Evolutionary conservation across 768 basidiomycete genomes (phyloP).

Genomic region (Podaxis sp.): DNA sequence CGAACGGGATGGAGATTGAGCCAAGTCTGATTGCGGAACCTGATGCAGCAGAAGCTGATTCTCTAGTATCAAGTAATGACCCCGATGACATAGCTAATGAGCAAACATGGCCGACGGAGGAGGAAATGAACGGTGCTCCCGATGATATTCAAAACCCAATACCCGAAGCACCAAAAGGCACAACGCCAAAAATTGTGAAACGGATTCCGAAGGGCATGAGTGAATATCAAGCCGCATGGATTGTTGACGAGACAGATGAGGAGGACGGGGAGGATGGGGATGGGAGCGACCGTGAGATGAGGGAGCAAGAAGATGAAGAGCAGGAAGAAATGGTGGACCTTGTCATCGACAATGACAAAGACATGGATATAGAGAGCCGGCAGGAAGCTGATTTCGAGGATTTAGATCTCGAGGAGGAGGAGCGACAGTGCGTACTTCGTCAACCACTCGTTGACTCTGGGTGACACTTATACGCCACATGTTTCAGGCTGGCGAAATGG

Average conservation of each 20-base stretch:
- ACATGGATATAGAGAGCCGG: conserved; percentile 52
- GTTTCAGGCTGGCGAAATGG: conserved; percentile 62
- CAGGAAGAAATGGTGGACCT: conserved; percentile 60
- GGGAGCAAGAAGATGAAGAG: conserved; percentile 38
- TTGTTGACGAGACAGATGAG: conserved; percentile 77
- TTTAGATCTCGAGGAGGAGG: conserved; percentile 80
- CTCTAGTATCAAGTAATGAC: conserved; percentile 80
- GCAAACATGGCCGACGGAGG: conserved; percentile 98
- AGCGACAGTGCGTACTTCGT: conserved; percentile 60
- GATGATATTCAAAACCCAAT: conserved; percentile 31
- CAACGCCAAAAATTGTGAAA: conserved; percentile 77
- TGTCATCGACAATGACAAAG: conserved; percentile 51
- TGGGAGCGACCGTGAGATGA: conserved; percentile 31
- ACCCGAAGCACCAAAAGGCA: conserved; percentile 64
- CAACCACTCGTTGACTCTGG: not conserved
- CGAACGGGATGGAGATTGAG: conserved; percentile 63
- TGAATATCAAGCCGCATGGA: conserved; percentile 97
- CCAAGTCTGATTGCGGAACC: conserved; percentile 62
- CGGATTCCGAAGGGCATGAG: conserved; percentile 93
- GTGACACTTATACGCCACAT: not conserved
- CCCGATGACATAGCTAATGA: conserved; percentile 90
- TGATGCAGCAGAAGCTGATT: conserved; percentile 65
- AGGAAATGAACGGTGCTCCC: conserved; percentile 67
- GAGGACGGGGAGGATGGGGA: conserved; percentile 44
- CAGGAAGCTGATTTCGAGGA: conserved; percentile 65